Conservation (phyloP, 2,329 filamentous ascomycete species). For the Talaromyces sp. region DNA sequence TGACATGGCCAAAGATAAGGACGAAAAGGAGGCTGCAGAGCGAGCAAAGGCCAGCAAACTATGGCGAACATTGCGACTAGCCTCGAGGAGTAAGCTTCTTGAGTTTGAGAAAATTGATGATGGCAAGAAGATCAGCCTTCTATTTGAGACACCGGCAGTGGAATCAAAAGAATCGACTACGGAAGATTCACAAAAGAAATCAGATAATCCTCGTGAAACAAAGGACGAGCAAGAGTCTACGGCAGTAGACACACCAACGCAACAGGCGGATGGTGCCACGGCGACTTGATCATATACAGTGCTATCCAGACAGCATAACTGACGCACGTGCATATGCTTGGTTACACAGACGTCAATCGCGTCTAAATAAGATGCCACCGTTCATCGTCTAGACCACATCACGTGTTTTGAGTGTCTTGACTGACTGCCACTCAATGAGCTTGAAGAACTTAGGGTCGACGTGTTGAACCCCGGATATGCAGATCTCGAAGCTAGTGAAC, state of each 20-base stretch:
- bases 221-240: constrained; percentile 8
- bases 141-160: constrained; percentile 39
- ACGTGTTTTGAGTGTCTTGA: not conserved
- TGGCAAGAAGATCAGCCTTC: constrained; percentile 62
- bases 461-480: not conserved
- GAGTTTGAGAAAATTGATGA: constrained; percentile 86
- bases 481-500: not conserved
- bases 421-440: not conserved
- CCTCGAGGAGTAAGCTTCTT: constrained; percentile 68
- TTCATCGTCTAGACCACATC: not conserved
- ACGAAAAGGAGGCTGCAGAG: constrained; percentile 57
- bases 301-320: not conserved
- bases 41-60: constrained; percentile 81
- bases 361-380: not conserved
- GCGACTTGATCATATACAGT: constrained; percentile 1
- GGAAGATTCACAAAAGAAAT: constrained; percentile 26
- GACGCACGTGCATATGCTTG: not conserved
- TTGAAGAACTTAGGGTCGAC: not conserved
- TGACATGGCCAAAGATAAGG: constrained; percentile 68
- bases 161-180: constrained; percentile 25
- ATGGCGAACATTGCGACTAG: constrained; percentile 83
- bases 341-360: not conserved
- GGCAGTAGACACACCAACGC: not conserved
- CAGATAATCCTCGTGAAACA: constrained; percentile 2
- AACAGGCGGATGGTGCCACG: not conserved